These are phyloP conservation scores for Truncatella angustata DNA, from an alignment of 2,329 filamentous ascomycete species.

Conservation along the genomic window DNA sequence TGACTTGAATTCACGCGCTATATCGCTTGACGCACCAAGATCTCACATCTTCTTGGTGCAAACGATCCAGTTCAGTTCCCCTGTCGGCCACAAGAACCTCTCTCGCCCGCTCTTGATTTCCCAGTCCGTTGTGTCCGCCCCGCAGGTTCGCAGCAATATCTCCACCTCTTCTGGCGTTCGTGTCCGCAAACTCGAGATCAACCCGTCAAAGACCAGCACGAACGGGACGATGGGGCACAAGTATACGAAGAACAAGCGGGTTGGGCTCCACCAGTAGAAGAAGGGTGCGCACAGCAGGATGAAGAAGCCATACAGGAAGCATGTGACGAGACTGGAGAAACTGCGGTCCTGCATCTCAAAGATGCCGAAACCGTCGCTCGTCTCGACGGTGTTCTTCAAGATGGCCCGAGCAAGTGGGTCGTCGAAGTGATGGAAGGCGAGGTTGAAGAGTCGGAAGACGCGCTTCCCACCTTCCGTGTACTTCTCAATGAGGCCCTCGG, in stretches of 20 bases:
- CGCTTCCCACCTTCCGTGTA: conserved; percentile 36
- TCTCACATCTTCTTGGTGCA: conserved; percentile 34
- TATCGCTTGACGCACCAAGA: no score
- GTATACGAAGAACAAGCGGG: conserved; percentile 65
- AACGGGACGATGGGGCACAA: conserved; percentile 65
- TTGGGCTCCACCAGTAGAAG: conserved; percentile 50
- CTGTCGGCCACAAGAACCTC: conserved; percentile 49
- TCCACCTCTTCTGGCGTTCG: conserved; percentile 66
- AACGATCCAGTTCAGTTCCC: conserved; percentile 51
- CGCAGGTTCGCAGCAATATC: conserved; percentile 53
- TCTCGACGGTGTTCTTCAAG: conserved; percentile 62
- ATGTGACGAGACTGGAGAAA: conserved; percentile 51
- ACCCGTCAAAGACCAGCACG: conserved; percentile 67
- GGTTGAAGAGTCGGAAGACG: conserved; percentile 69
- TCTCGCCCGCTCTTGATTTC: conserved; percentile 46
- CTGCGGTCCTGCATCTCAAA: conserved; percentile 72
- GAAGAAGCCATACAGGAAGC: conserved; percentile 50
- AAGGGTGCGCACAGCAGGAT: conserved; percentile 51
- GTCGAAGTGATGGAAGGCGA: conserved; percentile 76
- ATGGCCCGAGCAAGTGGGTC: conserved; percentile 60
- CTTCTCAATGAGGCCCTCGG: conserved; percentile 43
- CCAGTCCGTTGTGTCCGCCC: conserved; percentile 44
- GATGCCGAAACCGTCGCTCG: conserved; percentile 66
- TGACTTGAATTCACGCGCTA: no score
- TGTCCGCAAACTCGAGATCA: conserved; percentile 65